Evolutionary conservation across 306 rosid genomes (phyloP), one percentile per base, ranked within the genome.

Genomic region (Herpetospermum pedunculosum): DNA sequence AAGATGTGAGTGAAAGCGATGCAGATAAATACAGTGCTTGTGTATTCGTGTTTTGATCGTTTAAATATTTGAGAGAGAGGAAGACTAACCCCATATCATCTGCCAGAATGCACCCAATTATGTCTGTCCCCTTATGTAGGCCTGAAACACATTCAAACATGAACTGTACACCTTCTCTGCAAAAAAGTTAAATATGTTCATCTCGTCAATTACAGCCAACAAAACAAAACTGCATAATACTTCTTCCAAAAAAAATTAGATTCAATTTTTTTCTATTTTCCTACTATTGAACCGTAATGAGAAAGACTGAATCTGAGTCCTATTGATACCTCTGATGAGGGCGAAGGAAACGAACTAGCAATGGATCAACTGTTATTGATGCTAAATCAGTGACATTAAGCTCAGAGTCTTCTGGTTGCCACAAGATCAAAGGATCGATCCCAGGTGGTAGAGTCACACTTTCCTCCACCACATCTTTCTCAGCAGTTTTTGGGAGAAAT

Each of bases 131-230:
- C 62, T 75, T 82, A 75, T 80, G 80, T 70, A 87, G 78, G 55
- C 98, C 97, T 1, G 90, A 82, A 34, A 90, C 96, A 77, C 98
- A 93, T 75, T 90, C 97, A 81, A 93, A 93, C 97, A 90, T 93
- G 80, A 93, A 93, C 84, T 86, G 98, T 80, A 93, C 97, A 32
- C 97, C 98, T 82, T 93, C 96, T 85, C 98, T 92, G 96, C 90
- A 88, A 54, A 72, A 80, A 77, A 21, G 13, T 41, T 40, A 67
- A 23, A 63, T 25, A 62, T 41, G 71, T 62, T 55, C 53, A 70
- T 50, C 73, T 68, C 49, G 41, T 72, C 75, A 79, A 48, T 64
- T 80, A 47, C 23, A 58, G 32, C 62, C 53, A 44, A 30, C 28
- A 16, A 40, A n/a, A n/a, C n/a, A n/a, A n/a, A n/a, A 25, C 26